phyloP scores from a whole-genome alignment of 2,329 filamentous ascomycete species.

The Cadophora malorum region DNA sequence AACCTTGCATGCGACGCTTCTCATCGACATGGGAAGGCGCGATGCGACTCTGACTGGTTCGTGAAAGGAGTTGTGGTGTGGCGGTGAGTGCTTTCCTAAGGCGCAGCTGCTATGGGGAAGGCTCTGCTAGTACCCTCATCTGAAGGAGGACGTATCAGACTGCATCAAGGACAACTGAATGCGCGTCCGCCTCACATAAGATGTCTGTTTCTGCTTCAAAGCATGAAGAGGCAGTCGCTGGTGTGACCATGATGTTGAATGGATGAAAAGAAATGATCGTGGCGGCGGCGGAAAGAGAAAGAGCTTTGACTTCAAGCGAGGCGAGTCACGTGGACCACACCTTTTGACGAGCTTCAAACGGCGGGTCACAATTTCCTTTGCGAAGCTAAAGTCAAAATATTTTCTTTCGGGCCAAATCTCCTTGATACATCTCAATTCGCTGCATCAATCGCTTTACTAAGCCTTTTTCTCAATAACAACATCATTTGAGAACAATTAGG shows the following conservation, averaged over 20 bases:
- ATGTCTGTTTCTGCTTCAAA: not conserved
- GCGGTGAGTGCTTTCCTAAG: constrained; percentile 3
- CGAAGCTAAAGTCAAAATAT: not conserved
- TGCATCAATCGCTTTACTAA: not conserved
- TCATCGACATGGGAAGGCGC: not conserved
- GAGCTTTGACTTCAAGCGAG: constrained; percentile 3
- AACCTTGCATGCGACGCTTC: not conserved
- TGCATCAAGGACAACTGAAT: not conserved
- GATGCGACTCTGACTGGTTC: not conserved
- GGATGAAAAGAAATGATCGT: not conserved
- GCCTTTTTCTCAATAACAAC: no score
- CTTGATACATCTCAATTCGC: not conserved
- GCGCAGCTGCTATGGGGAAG: not conserved
- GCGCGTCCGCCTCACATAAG: not conserved
- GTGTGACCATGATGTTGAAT: not conserved
- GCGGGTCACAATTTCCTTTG: not conserved
- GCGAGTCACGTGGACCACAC: constrained; percentile 8
- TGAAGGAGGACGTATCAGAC: not conserved
- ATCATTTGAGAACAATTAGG: not conserved
- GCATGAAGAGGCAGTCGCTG: not conserved
- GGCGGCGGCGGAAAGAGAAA: not conserved
- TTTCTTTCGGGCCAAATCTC: not conserved
- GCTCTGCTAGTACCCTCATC: not conserved
- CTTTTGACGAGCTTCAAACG: not conserved
- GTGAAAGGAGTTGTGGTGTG: constrained; percentile 1